These are phyloP conservation scores for Phalaenopsis aphrodite DNA, from an alignment of 106 monocot species.

Conservation along the genomic window DNA sequence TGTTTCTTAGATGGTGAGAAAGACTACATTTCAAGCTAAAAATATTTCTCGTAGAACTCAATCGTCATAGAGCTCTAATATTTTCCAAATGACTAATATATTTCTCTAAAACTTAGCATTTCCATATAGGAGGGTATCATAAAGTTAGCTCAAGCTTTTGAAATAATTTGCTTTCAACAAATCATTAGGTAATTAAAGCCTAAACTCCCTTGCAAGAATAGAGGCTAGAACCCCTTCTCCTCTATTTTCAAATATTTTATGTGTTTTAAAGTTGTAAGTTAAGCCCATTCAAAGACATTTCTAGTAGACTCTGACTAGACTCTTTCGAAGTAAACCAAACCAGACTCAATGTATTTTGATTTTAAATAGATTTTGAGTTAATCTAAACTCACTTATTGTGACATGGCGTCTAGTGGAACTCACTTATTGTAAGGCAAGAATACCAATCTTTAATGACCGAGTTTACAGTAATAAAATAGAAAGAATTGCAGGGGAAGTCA, in stretches of 20 bases:
- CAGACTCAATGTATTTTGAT: no score
- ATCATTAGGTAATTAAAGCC: no score
- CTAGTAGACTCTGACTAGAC: no score
- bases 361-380: no score
- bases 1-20: not conserved
- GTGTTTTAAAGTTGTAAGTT: no score
- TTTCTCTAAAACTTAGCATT: not conserved
- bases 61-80: not conserved
- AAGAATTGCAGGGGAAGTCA: not conserved
- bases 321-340: no score
- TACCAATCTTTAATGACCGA: not conserved
- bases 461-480: not conserved
- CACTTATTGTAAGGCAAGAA: not conserved
- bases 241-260: no score
- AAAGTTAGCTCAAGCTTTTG: not conserved
- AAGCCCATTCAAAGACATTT: no score
- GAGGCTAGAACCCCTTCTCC: no score
- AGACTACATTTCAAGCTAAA: not conserved
- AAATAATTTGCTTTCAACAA: not conserved
- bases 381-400: no score
- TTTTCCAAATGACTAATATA: not conserved
- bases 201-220: no score
- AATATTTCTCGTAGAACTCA: not conserved
- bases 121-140: not conserved
- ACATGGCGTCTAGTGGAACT: no score